Conservation (phyloP, 805 yeast species). For the Limtongia smithiae region DNA sequence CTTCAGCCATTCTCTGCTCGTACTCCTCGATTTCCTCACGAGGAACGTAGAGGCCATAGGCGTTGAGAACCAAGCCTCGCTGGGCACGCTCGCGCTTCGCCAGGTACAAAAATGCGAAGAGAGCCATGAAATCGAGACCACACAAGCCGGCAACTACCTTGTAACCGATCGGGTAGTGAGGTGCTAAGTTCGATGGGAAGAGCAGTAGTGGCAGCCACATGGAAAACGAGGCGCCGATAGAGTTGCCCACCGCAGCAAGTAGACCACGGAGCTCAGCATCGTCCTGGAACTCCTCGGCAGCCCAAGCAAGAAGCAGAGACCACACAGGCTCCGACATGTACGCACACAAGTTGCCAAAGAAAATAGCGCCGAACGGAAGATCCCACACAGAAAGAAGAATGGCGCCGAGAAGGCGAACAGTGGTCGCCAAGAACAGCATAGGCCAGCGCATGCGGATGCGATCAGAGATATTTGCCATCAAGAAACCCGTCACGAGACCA, state of each 20-base stretch:
- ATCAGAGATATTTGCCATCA: slow-evolving; percentile 36
- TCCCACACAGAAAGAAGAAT: slow-evolving; percentile 18
- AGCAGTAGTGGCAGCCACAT: slow-evolving; percentile 29
- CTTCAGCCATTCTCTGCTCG: slow-evolving; percentile 29
- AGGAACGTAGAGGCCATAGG: slow-evolving; percentile 13
- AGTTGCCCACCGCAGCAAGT: slow-evolving; percentile 21
- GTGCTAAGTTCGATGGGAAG: slow-evolving; percentile 20
- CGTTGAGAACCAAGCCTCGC: slow-evolving; percentile 9
- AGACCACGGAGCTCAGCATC: slow-evolving; percentile 25
- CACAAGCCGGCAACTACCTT: slow-evolving; percentile 7
- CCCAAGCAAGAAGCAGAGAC: slow-evolving; percentile 24
- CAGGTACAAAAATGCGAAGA: slow-evolving; percentile 14
- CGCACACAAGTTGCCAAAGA: slow-evolving; percentile 17
- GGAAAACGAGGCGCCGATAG: slow-evolving; percentile 18
- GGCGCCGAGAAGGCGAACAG: slow-evolving; percentile 13
- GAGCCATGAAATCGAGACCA: slow-evolving; percentile 16
- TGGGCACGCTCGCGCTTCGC: slow-evolving; percentile 11
- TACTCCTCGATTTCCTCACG: slow-evolving; percentile 19
- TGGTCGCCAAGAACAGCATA: slow-evolving; percentile 27
- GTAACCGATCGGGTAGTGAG: slow-evolving; percentile 21
- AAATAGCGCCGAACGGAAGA: slow-evolving; percentile 21
- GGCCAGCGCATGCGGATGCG: slow-evolving; percentile 35
- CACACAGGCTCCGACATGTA: slow-evolving; percentile 23
- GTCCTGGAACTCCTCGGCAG: slow-evolving; percentile 25
- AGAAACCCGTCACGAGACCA: slow-evolving; percentile 33